A percentile compares a stretch with the other conserved stretches of the same genome.
phyloP scores from a whole-genome alignment of 768 basidiomycete genomes.

The Lactarius akahatsu region DNA sequence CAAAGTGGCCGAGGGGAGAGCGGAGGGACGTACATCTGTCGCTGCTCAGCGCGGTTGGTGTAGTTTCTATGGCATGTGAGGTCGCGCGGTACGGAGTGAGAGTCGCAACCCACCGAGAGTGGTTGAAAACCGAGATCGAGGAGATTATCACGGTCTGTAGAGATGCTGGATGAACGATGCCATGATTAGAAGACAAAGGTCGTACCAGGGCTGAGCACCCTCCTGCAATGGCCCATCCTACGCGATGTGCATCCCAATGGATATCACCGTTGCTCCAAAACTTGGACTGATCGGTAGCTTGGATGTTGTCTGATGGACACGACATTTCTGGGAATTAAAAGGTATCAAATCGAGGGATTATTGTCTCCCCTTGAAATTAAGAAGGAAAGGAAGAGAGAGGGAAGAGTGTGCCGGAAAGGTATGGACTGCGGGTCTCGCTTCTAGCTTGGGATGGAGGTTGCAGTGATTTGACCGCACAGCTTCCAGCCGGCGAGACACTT shows the following conservation, averaged over 20 bases:
- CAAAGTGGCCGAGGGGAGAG: background rate
- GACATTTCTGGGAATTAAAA: background rate
- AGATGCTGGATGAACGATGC: background rate
- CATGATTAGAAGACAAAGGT: conserved; percentile 15
- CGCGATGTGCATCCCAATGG: conserved; percentile 61
- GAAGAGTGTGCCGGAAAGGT: background rate
- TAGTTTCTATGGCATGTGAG: conserved; percentile 56
- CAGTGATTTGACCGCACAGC: background rate
- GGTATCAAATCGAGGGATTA: background rate
- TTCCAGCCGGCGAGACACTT: too few relatives aligned
- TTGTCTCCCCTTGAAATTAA: background rate
- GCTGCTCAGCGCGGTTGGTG: conserved; percentile 67
- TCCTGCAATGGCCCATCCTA: conserved; percentile 75
- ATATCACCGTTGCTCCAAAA: conserved; percentile 59
- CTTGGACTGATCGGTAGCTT: conserved; percentile 52
- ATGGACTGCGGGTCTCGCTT: background rate
- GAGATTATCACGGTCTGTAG: conserved; percentile 62
- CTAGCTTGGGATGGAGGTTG: background rate
- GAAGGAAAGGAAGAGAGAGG: background rate
- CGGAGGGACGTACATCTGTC: conserved; percentile 60
- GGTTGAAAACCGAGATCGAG: conserved; percentile 50
- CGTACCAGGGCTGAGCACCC: conserved; percentile 56
- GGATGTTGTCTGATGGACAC: conserved; percentile 55
- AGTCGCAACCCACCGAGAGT: conserved; percentile 55
- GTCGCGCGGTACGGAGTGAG: background rate